phyloP scores from a whole-genome alignment of 2,329 filamentous ascomycete genomes.

The Aspergillus candidus region DNA sequence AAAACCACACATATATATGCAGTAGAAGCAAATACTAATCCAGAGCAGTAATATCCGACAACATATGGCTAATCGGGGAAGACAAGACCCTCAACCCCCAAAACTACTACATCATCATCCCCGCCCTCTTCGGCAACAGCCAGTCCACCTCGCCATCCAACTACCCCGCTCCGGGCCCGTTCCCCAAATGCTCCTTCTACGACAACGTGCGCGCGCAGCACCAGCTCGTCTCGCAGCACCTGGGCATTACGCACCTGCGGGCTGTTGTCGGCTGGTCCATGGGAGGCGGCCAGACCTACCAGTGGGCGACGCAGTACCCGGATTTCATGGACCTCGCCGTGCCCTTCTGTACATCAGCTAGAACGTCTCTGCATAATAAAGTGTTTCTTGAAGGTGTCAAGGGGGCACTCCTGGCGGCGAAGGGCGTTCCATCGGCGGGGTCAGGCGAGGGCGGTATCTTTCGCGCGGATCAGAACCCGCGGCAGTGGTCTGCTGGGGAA shows the following conservation, averaged over 20 bases:
- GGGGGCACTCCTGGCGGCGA: slow-evolving; percentile 53
- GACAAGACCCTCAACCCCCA: slow-evolving; percentile 59
- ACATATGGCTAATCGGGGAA: slow-evolving; percentile 66
- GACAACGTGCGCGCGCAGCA: slow-evolving; percentile 66
- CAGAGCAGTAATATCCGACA: slow-evolving; percentile 55
- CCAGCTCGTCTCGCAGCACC: slow-evolving; percentile 57
- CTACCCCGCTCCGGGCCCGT: slow-evolving; percentile 48
- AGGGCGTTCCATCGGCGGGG: slow-evolving; percentile 49
- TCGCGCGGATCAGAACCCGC: slow-evolving; percentile 33
- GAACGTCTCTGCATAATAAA: slow-evolving; percentile 60
- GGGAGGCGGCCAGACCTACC: slow-evolving; percentile 61
- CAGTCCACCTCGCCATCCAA: slow-evolving; percentile 65
- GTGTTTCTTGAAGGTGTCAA: slow-evolving; percentile 63
- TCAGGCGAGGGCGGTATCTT: slow-evolving; percentile 42
- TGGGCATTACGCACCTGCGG: slow-evolving; percentile 54
- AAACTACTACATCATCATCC: slow-evolving; percentile 63
- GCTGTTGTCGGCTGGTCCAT: slow-evolving; percentile 66
- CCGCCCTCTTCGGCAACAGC: slow-evolving; percentile 63
- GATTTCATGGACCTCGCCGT: slow-evolving; percentile 61
- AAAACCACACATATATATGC: neutral
- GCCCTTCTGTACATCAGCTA: slow-evolving; percentile 62
- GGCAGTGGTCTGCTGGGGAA: slow-evolving; percentile 50
- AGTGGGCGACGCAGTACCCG: slow-evolving; percentile 58
- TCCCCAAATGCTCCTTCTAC: slow-evolving; percentile 59
- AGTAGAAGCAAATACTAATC: neutral